Base-by-base conservation (phyloP, 805 yeast genomes). In the Saccharomycopsis babjevae region DNA sequence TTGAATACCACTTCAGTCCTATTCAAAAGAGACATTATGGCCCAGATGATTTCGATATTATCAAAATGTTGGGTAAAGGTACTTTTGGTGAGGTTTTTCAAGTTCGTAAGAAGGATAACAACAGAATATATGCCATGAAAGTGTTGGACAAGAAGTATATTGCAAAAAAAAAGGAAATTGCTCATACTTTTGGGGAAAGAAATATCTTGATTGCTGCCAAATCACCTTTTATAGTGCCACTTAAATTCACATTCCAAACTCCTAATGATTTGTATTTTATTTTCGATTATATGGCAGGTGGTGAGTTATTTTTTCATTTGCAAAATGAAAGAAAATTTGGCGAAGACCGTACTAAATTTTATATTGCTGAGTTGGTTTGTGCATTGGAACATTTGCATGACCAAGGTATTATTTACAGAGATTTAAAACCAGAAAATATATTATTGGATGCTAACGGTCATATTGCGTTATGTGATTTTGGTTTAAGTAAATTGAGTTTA, bases 31-130 rank as follows among this genome's bases (percentile, higher is more conserved):
- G 84, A 67, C 89, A 86, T 67, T 89, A 86, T 69, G 97, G 97
- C 0, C 99, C 99, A 5, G 86, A 86, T 58, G 98, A 94, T 74
- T 94, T 94, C 73, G 97, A 92, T 72, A 90, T 93, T 18, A 81
- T 94, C 68, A 80, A 97, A 69, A 77, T 93, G 59, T 77, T 93
- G 64, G 99, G 99, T 64, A 91, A 90, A 71, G 99, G 99, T 59
- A 94, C 98, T 0, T 93, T 93, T 77, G 99, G 99, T 38, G 97
- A 90, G 76, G 99, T 93, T 42, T 94, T 87, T 74, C 99, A 94
- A 76, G 99, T 94, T 54, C 84, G 87, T 65, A 94, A 93, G 79
- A 81, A 80, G 67, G 98, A 94, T 71, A 90, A 96, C 7, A 82
- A 83, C 62, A 83, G 97, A 68, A 87, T 94, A 62, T 94, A 94